Evolutionary conservation across 345 rosid genomes (phyloP).

Genomic region (Acer yangbiense): DNA sequence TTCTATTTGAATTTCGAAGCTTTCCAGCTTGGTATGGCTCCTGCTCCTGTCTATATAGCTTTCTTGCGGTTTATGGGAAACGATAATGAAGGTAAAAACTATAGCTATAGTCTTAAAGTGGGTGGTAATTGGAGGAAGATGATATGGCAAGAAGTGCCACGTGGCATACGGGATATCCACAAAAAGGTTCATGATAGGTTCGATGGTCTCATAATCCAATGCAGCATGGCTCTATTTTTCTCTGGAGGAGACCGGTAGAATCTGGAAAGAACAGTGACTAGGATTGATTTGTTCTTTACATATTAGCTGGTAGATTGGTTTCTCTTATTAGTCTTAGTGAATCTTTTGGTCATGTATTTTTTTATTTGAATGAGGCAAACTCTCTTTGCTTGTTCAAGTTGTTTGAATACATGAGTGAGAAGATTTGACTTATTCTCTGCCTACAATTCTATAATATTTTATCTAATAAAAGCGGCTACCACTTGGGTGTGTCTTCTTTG

Average conservation of each 20-base stretch:
- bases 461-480: too few relatives aligned
- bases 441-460: neutral
- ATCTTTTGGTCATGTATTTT: conserved; percentile 43
- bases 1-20: conserved; percentile 83
- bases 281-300: too few relatives aligned
- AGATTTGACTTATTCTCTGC: conserved; percentile 16
- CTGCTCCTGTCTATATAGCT: conserved; percentile 73
- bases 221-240: conserved; percentile 52
- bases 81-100: conserved; percentile 70
- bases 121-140: conserved; percentile 79
- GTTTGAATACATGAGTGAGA: conserved; percentile 37
- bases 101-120: conserved; percentile 81
- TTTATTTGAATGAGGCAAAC: conserved; percentile 40
- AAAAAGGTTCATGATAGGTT: conserved; percentile 78
- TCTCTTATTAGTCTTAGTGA: neutral
- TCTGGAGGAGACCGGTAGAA: too few relatives aligned
- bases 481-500: too few relatives aligned
- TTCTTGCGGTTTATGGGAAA: conserved; percentile 79
- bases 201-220: conserved; percentile 77
- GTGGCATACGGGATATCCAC: conserved; percentile 80
- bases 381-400: conserved; percentile 53
- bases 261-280: too few relatives aligned
- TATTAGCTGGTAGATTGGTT: too few relatives aligned
- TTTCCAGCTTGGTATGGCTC: conserved; percentile 63
- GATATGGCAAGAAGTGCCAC: conserved; percentile 79